Evolutionary conservation across 495 filamentous ascomycete genomes (phyloP).

Genomic region (Talaromyces proteolyticus): DNA sequence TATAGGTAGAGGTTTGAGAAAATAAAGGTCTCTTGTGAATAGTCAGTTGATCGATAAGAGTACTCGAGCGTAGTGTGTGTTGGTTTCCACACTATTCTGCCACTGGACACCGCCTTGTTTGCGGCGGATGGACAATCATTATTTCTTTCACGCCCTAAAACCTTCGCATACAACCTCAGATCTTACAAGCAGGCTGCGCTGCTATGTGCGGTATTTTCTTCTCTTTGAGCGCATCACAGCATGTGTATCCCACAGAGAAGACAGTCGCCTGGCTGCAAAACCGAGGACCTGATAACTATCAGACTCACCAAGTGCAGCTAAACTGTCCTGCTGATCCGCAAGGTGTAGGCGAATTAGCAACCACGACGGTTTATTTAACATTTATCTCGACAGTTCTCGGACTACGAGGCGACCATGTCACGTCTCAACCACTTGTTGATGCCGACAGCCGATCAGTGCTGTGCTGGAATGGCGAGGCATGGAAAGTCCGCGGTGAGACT

Average conservation of each 20-base stretch:
- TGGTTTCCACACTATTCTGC: conserved; percentile 7
- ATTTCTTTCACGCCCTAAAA: neutral
- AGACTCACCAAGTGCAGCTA: conserved; percentile 23
- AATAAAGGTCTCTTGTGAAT: too few species aligned
- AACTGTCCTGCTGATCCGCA: conserved; percentile 8
- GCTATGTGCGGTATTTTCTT: conserved; percentile 65
- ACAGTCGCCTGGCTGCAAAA: conserved; percentile 36
- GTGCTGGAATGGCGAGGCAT: conserved; percentile 99
- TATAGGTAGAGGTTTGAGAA: too few species aligned
- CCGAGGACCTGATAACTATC: conserved; percentile 52
- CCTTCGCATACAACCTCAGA: neutral
- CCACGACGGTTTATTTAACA: conserved; percentile 35
- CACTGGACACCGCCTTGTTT: neutral
- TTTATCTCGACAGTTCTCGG: conserved; percentile 83
- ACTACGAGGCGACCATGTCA: conserved; percentile 67
- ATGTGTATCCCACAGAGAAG: conserved; percentile 29
- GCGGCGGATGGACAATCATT: neutral
- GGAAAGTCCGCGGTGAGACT: conserved; percentile 55
- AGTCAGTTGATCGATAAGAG: too few species aligned
- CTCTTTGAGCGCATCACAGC: conserved; percentile 33
- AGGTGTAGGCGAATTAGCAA: conserved; percentile 6
- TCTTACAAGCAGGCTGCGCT: neutral
- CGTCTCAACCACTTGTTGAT: conserved; percentile 68
- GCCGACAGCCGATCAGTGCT: conserved; percentile 58
- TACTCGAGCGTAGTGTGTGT: too few species aligned